phyloP scores from a whole-genome alignment of 2,329 filamentous ascomycete species.

The Claviceps sp. region DNA sequence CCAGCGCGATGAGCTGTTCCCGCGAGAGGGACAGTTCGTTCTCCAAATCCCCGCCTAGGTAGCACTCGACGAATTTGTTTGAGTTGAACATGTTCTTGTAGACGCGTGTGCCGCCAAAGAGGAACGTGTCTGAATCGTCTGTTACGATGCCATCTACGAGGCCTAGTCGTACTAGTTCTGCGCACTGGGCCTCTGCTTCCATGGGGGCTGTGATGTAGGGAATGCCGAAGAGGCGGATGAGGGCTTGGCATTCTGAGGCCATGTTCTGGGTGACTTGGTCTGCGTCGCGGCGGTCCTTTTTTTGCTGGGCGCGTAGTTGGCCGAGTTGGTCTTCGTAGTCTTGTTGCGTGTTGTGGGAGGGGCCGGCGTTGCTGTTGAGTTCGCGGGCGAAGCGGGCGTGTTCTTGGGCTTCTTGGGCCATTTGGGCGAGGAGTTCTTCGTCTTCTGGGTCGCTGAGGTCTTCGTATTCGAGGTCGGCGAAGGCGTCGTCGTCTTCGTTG shows the following conservation, averaged over 20 bases:
- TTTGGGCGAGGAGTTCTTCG: conserved; percentile 72
- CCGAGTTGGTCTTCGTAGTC: conserved; percentile 83
- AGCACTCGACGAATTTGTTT: conserved; percentile 96
- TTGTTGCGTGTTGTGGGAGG: conserved; percentile 55
- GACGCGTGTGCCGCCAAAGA: conserved; percentile 89
- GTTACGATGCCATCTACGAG: conserved; percentile 97
- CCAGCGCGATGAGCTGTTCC: conserved; percentile 77
- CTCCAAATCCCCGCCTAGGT: conserved; percentile 70
- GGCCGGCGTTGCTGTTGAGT: conserved; percentile 58
- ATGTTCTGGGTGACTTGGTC: conserved; percentile 96
- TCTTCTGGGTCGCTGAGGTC: conserved; percentile 81
- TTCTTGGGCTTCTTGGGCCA: conserved; percentile 84
- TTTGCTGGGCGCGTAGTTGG: conserved; percentile 82
- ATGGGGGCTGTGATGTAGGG: conserved; percentile 96
- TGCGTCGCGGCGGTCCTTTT: conserved; percentile 87
- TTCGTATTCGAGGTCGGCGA: conserved; percentile 52
- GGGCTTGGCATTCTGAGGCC: conserved; percentile 86
- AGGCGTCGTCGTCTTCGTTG: conserved; percentile 25
- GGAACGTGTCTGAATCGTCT: conserved; percentile 90
- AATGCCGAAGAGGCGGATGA: conserved; percentile 80
- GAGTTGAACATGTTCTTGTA: conserved; percentile 99
- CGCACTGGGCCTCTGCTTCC: conserved; percentile 97
- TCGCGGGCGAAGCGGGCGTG: conserved; percentile 85
- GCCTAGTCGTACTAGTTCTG: conserved; percentile 71
- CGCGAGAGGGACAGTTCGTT: conserved; percentile 79